phyloP scores from a whole-genome alignment of 805 yeast genomes.

The Wickerhamiella kurtzmanii region DNA sequence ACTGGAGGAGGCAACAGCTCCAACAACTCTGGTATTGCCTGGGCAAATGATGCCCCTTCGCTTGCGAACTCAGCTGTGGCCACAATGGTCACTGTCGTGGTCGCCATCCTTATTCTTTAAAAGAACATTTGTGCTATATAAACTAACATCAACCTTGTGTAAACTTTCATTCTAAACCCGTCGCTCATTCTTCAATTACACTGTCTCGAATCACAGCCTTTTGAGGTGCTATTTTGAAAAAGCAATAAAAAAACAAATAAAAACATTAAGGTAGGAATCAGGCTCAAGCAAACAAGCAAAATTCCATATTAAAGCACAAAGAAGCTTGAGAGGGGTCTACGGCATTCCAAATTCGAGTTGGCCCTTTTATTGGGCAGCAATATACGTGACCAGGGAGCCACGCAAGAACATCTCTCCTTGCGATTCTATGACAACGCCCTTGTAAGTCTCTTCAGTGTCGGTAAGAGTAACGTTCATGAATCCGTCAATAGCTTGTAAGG shows the following conservation, averaged over 20 bases:
- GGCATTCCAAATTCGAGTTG: too few species aligned
- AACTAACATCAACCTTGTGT: too few species aligned
- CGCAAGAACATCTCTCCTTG: conserved; percentile 76
- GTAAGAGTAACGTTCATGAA: conserved; percentile 90
- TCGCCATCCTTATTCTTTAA: background rate
- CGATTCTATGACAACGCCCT: conserved; percentile 35
- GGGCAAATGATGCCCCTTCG: background rate
- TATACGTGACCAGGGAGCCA: conserved; percentile 48
- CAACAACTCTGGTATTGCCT: background rate
- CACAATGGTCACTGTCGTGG: background rate
- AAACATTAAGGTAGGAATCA: background rate
- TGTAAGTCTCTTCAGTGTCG: conserved; percentile 52
- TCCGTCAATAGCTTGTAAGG: conserved; percentile 82
- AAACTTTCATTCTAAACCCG: too few species aligned
- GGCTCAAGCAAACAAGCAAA: too few species aligned
- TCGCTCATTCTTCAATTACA: background rate
- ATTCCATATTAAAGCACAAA: too few species aligned
- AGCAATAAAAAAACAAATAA: too few species aligned
- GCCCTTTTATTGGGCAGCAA: conserved; percentile 22
- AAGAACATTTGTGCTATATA: background rate
- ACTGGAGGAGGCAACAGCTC: background rate
- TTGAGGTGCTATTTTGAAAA: too few species aligned
- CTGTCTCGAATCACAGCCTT: background rate
- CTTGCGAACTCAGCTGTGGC: background rate
- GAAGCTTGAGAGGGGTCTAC: too few species aligned